A percentile compares a stretch with the other conserved stretches of the same genome.
Evolutionary conservation across 345 rosid genomes (phyloP).

Genomic region (Nasturtium officinale): DNA sequence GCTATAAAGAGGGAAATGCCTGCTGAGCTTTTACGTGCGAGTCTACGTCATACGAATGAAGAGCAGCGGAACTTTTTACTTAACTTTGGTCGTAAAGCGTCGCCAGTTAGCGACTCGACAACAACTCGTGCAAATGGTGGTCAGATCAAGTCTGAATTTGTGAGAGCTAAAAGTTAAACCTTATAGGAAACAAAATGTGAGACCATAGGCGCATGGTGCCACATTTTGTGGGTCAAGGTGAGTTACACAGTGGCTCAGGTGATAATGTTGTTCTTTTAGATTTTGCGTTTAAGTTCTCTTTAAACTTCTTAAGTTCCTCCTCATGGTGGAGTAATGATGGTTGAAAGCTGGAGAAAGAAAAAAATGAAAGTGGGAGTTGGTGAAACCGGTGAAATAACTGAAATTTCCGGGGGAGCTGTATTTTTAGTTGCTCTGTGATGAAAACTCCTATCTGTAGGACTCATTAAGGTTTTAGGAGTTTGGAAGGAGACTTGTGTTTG

Average conservation of each 20-base stretch:
- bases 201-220: background rate
- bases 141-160: conserved; percentile 67
- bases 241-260: conserved; percentile 29
- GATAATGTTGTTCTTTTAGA: conserved; percentile 16
- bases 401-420: conserved; percentile 54
- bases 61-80: conserved; percentile 71
- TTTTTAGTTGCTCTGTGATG: conserved; percentile 65
- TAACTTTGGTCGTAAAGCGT: conserved; percentile 67
- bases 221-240: background rate
- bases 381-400: conserved; percentile 14
- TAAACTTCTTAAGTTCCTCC: background rate
- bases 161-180: conserved; percentile 51
- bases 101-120: conserved; percentile 42
- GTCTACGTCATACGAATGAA: conserved; percentile 89
- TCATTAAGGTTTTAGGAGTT: conserved; percentile 36
- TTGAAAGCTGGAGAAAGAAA: conserved; percentile 46
- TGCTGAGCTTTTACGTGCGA: conserved; percentile 87
- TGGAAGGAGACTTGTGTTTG: conserved; percentile 39
- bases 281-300: conserved; percentile 17
- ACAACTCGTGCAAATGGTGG: conserved; percentile 46
- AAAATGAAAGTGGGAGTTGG: conserved; percentile 51
- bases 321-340: conserved; percentile 25
- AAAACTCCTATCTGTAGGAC: conserved; percentile 37
- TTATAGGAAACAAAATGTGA: conserved; percentile 28
- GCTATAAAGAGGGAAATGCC: conserved; percentile 95